Evolutionary conservation across 805 yeast genomes (phyloP).

Genomic region (Spathaspora passalidarum): DNA sequence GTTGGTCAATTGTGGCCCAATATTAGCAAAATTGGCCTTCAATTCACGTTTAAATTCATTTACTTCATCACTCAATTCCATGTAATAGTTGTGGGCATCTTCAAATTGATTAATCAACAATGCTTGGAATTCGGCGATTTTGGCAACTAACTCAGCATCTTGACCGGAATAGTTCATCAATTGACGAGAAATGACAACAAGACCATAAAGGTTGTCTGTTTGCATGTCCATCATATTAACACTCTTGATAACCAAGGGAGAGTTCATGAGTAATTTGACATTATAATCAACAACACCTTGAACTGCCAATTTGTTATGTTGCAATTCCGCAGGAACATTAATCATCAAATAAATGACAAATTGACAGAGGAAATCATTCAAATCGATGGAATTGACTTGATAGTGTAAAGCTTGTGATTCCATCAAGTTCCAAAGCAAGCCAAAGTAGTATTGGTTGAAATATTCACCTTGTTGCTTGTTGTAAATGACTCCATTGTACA

Average conservation of each 20-base stretch:
- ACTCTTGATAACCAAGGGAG: constrained; percentile 24
- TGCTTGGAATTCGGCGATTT: constrained; percentile 27
- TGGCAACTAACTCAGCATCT: constrained; percentile 6
- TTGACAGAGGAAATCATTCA: constrained; percentile 32
- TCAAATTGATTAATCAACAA: constrained; percentile 33
- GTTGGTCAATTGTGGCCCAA: constrained; percentile 5
- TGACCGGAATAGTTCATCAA: constrained; percentile 15
- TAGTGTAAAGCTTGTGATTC: constrained; percentile 32
- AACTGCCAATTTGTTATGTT: constrained; percentile 6
- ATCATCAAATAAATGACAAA: constrained; percentile 20
- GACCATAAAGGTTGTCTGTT: constrained; percentile 31
- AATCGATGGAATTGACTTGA: constrained; percentile 13
- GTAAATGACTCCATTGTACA: constrained; percentile 22
- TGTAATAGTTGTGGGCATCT: constrained; percentile 36
- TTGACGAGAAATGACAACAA: constrained; percentile 20
- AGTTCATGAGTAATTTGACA: constrained; percentile 23
- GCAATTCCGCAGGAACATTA: constrained; percentile 7
- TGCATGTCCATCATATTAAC: constrained; percentile 24
- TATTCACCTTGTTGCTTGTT: constrained; percentile 11
- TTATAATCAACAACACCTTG: constrained; percentile 11
- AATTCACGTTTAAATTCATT: constrained; percentile 17
- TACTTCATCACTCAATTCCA: constrained; percentile 25
- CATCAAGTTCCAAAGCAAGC: constrained; percentile 29
- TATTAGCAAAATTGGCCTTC: constrained; percentile 12
- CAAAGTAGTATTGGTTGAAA: constrained; percentile 25